A percentile compares a stretch with the other conserved stretches of the same genome.
These are phyloP conservation scores for Panicum miliaceum DNA, from an alignment of 176 grass and related monocot genomes.

Conservation along the genomic window DNA sequence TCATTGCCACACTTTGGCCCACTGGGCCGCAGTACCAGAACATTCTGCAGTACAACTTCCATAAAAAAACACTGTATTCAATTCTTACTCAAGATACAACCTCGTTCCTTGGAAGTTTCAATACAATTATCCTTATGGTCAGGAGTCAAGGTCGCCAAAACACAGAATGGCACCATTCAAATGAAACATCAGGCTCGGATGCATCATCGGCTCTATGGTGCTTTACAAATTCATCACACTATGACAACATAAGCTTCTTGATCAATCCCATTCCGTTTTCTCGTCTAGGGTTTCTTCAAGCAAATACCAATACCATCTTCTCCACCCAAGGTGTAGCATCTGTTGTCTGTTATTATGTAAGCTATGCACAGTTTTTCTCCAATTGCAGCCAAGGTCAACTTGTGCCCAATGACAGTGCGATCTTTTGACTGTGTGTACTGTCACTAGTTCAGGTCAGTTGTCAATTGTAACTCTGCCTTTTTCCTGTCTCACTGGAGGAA, in stretches of 20 bases:
- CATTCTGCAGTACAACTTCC: no score
- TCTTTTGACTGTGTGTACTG: neutral
- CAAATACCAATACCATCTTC: no score
- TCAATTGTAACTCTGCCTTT: neutral
- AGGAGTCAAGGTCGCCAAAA: no score
- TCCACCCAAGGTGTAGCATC: neutral
- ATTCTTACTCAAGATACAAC: neutral
- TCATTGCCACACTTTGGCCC: neutral
- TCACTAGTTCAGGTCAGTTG: neutral
- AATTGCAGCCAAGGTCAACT: neutral
- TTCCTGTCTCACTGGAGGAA: constrained; percentile 37
- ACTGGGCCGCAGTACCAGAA: neutral
- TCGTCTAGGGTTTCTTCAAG: neutral
- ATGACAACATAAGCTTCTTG: neutral
- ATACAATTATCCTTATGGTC: no score
- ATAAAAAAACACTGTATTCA: neutral
- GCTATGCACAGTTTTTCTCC: neutral
- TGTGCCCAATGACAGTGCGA: neutral
- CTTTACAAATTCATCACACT: neutral
- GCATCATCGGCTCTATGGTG: neutral
- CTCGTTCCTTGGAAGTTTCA: neutral
- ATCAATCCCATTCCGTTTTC: neutral
- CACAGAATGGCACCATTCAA: neutral
- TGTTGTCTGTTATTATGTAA: neutral
- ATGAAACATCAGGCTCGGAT: neutral